These are phyloP conservation scores for Metschnikowia lachancei DNA, from an alignment of 805 yeast genomes.

Conservation along the genomic window DNA sequence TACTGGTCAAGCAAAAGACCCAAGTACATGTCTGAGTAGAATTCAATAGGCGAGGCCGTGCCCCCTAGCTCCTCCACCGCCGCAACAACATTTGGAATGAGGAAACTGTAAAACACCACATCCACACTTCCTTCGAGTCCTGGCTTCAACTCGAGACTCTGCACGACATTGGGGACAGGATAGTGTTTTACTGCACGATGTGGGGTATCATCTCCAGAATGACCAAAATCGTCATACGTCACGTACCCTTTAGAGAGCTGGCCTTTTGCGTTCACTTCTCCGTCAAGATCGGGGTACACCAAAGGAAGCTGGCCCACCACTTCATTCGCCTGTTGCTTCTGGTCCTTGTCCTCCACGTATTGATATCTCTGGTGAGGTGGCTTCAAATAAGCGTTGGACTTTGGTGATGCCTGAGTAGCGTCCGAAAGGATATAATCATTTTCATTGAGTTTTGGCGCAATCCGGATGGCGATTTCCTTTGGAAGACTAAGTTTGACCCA, in stretches of 20 bases:
- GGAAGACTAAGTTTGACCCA: slow-evolving; percentile 74
- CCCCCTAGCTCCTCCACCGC: slow-evolving; percentile 33
- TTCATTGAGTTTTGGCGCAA: slow-evolving; percentile 57
- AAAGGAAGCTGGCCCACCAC: slow-evolving; percentile 4
- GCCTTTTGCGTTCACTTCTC: slow-evolving; percentile 5
- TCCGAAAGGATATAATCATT: slow-evolving; percentile 42
- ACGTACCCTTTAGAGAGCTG: slow-evolving; percentile 64
- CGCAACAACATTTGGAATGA: slow-evolving; percentile 38
- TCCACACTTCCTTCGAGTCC: slow-evolving; percentile 46
- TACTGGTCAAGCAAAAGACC: slow-evolving; percentile 35
- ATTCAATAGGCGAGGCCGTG: slow-evolving; percentile 17
- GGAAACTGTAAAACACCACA: slow-evolving; percentile 76
- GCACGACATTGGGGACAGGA: slow-evolving; percentile 78
- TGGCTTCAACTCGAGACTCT: slow-evolving; percentile 39
- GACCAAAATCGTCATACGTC: slow-evolving; percentile 81
- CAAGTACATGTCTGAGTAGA: slow-evolving; percentile 34
- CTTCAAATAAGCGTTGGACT: slow-evolving; percentile 3
- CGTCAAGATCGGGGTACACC: slow-evolving; percentile 9
- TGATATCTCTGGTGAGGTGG: slow-evolving; percentile 17
- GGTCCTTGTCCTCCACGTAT: no score
- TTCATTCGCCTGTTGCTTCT: no score
- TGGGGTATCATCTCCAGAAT: slow-evolving; percentile 80
- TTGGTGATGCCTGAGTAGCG: not conserved
- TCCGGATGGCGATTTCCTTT: slow-evolving; percentile 48
- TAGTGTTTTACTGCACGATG: slow-evolving; percentile 59